Percentiles rank a stretch among this genome's conserved stretches.
These are phyloP conservation scores for Eucalyptus brandiana DNA, from an alignment of 345 rosid genomes.

Conservation along the genomic window DNA sequence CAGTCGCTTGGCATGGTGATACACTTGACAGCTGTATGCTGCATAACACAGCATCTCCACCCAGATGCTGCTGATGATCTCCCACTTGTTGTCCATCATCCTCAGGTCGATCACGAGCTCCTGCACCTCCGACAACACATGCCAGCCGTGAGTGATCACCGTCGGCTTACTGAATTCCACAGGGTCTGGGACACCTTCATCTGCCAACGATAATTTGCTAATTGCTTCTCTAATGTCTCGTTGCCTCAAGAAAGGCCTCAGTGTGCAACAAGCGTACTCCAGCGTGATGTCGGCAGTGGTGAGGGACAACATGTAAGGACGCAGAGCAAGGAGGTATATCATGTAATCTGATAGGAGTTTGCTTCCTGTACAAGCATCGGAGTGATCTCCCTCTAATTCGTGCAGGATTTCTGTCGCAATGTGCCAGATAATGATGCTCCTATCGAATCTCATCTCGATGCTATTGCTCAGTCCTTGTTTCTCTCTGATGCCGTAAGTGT, in stretches of 20 bases:
- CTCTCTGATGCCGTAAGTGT: neutral
- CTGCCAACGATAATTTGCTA: neutral
- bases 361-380: neutral
- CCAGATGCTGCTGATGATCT: neutral
- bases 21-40: neutral
- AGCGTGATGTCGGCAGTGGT: neutral
- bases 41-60: conserved; percentile 2
- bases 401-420: neutral
- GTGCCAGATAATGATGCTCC: conserved; percentile 2
- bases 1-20: neutral
- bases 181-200: neutral
- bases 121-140: neutral
- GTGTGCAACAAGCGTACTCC: neutral
- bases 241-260: neutral
- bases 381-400: neutral
- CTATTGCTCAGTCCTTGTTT: neutral
- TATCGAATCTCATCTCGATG: neutral
- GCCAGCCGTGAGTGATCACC: neutral
- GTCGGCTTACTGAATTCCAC: neutral
- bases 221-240: neutral
- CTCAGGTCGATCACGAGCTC: neutral
- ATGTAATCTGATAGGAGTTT: neutral
- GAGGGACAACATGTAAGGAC: neutral
- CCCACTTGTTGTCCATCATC: neutral
- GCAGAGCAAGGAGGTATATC: neutral